Base-by-base conservation (phyloP, 1,139 yeast genomes). In the Tardiomyces depauwii region DNA sequence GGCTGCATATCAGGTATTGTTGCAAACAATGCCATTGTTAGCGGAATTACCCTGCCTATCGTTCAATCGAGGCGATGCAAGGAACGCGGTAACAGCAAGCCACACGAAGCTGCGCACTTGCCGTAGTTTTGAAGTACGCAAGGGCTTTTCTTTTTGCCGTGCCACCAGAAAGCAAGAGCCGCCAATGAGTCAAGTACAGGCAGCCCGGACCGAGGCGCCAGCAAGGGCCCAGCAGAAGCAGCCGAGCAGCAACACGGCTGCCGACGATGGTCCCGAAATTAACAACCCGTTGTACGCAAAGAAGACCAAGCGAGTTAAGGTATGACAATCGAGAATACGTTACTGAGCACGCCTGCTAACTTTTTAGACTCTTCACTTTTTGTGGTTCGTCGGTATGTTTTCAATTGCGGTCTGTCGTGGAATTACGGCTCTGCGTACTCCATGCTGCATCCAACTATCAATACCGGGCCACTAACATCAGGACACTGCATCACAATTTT, bases 401-500 rank as follows among this genome's bases (percentile, higher is more conserved):
- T 30, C 7, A 21, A 21, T 21, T 21, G 25, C 25, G 7, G n/a
- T n/a, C n/a, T n/a, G n/a, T n/a, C n/a, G n/a, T n/a, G n/a, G n/a
- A n/a, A n/a, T n/a, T n/a, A n/a, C n/a, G n/a, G n/a, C n/a, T n/a
- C n/a, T n/a, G n/a, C n/a, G n/a, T n/a, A n/a, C n/a, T n/a, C n/a
- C n/a, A n/a, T n/a, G n/a, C n/a, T n/a, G n/a, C n/a, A n/a, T n/a
- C n/a, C n/a, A n/a, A n/a, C n/a, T n/a, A n/a, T n/a, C n/a, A n/a
- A 21, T 4, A 21, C 25, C 25, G 7, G 25, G 25, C n/a, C n/a
- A 13, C 36, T 30, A 30, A 30, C 36, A 3, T 3, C 28, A 10
- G 60, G 62, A 9, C 62, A 58, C 42, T 47, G 52, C 13, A 44
- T 45, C 16, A 48, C 53, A 12, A 47, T 50, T 43, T 36, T 53